These are phyloP conservation scores for Aspergillus heteromorphus DNA, from an alignment of 495 filamentous ascomycete genomes.

Conservation along the genomic window DNA sequence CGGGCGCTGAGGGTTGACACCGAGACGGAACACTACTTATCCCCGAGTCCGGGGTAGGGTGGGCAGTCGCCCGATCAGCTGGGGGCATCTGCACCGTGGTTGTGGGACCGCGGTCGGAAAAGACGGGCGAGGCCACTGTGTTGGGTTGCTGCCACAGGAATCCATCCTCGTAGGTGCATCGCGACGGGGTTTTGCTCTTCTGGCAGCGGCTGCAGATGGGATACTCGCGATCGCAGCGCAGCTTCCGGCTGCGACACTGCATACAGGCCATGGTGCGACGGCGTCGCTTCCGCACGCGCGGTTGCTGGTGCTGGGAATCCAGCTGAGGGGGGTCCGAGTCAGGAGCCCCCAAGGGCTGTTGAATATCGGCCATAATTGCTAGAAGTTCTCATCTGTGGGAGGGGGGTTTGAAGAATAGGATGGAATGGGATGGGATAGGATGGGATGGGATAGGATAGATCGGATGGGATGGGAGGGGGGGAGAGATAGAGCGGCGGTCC, in stretches of 20 bases:
- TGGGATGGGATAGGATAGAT: no score
- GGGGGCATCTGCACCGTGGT: conserved; percentile 10
- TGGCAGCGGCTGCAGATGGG: conserved; percentile 59
- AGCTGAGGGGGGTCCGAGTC: conserved; percentile 7
- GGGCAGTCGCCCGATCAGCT: conserved; percentile 20
- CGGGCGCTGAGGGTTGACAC: conserved; percentile 19
- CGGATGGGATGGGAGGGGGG: neutral
- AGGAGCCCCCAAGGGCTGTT: neutral
- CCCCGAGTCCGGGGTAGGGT: conserved; percentile 34
- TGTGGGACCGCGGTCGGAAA: conserved; percentile 27
- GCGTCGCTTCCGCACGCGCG: conserved; percentile 36
- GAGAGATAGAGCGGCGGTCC: neutral
- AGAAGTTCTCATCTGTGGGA: neutral
- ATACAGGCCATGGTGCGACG: conserved; percentile 40
- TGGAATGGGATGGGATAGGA: no score
- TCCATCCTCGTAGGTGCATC: conserved; percentile 44
- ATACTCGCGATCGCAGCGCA: conserved; percentile 63
- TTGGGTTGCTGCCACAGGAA: conserved; percentile 45
- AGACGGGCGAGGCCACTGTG: conserved; percentile 27
- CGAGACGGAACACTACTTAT: conserved; percentile 27
- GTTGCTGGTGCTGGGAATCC: conserved; percentile 7
- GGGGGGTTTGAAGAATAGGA: no score
- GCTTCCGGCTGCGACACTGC: conserved; percentile 61
- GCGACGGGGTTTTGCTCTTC: conserved; percentile 41
- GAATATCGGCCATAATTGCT: conserved; percentile 8